phyloP scores from a whole-genome alignment of 1,284 basidiomycete genomes.

The Pholiota adiposa region DNA sequence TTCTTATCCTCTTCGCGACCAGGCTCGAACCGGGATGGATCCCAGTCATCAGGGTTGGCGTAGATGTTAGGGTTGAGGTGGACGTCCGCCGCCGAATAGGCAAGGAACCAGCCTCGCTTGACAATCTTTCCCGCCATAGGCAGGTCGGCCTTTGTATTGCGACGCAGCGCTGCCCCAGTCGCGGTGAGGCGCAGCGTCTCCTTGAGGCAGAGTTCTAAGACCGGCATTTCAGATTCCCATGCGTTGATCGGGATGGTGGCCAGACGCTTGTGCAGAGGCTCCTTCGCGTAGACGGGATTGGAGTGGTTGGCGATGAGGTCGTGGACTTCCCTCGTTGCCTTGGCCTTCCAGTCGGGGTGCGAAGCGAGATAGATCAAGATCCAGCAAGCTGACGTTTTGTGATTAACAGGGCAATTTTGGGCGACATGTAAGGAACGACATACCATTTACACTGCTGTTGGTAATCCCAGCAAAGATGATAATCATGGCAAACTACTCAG shows the following conservation, averaged over 20 bases:
- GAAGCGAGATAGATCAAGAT: slow-evolving; percentile 31
- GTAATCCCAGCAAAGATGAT: slow-evolving; percentile 37
- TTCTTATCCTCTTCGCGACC: slow-evolving; percentile 35
- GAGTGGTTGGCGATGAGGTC: slow-evolving; percentile 31
- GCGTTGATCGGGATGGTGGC: slow-evolving; percentile 34
- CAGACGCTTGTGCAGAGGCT: slow-evolving; percentile 33
- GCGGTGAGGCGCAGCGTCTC: slow-evolving; percentile 34
- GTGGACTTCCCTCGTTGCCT: slow-evolving; percentile 28
- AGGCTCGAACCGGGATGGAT: slow-evolving; percentile 33
- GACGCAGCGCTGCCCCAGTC: slow-evolving; percentile 16
- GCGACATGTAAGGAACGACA: slow-evolving; percentile 6
- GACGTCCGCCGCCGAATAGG: slow-evolving; percentile 34
- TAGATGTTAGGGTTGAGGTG: slow-evolving; percentile 40
- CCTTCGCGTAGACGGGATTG: slow-evolving; percentile 17
- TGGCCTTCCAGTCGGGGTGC: slow-evolving; percentile 33
- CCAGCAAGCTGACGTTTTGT: slow-evolving; percentile 34
- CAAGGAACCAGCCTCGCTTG: slow-evolving; percentile 34
- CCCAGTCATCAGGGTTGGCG: slow-evolving; percentile 35
- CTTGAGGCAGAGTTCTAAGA: slow-evolving; percentile 34
- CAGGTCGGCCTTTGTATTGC: slow-evolving; percentile 24
- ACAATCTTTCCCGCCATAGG: slow-evolving; percentile 23
- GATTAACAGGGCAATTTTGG: too few species aligned
- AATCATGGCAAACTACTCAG: slow-evolving; percentile 32
- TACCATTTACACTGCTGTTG: slow-evolving; percentile 37
- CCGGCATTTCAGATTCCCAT: slow-evolving; percentile 40